Base-by-base conservation (phyloP, 331 rosid species). In the Malus hybrid region DNA sequence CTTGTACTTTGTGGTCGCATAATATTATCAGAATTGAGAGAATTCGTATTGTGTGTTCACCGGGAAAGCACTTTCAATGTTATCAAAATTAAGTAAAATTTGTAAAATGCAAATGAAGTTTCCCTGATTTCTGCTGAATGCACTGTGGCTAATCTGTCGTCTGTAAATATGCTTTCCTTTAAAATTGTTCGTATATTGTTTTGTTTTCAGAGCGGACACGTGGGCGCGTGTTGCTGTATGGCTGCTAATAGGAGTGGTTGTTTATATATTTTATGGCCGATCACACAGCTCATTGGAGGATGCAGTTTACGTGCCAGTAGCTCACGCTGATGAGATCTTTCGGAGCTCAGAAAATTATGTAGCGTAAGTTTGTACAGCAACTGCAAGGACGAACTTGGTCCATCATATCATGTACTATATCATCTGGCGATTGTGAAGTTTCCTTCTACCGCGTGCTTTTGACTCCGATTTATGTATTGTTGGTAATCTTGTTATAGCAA, bases 211-310 rank as follows among this genome's bases (percentile, higher is more conserved):
- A 69, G 87, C 60, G 50, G 82, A 66, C 29, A 92, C 99, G 3
- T 95, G 99, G 97, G 65, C 79, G 5, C 87, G 97, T 18, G 97
- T 92, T 69, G 87, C 97, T 9, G 78, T 95, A 68, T 94, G 99
- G 99, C 70, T 95, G 57, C 75, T 80, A 11, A 20, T 87, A 22
- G 99, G 99, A 50, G 80, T 84, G 65, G 27, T 86, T 2, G 82
- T 94, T 59, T 92, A 94, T 44, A 62, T 73, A 27, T 80, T 87
- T 70, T 92, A 94, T 50, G 46, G 46, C 46, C 46, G 46, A 0
- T 10, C 46, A 42, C 46, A 42, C 46, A 42, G 13, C 46, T 42
- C 46, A 42, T 10, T 42, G 13, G 46, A 10, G 46, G 13, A 42
- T 10, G 46, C 13, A 42, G 46, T 42, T 42, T 42, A 42, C 46